Percentiles rank a stretch among this genome's conserved stretches.
phyloP scores from a whole-genome alignment of 2,329 filamentous ascomycete genomes.

The Cytospora mali region DNA sequence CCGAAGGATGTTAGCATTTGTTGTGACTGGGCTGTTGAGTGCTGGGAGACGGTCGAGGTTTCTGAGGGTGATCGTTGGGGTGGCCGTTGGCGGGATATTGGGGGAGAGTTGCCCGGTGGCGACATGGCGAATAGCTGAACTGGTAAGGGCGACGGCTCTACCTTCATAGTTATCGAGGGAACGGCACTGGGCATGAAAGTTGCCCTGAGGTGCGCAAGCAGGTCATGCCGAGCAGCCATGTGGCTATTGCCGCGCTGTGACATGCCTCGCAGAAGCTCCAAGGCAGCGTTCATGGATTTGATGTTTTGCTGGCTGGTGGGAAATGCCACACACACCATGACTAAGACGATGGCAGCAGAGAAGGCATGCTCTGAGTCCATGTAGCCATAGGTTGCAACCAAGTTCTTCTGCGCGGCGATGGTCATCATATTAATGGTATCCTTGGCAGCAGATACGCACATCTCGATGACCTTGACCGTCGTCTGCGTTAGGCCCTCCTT shows the following conservation, averaged over 20 bases:
- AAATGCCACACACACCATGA: slow-evolving; percentile 58
- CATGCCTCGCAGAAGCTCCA: slow-evolving; percentile 53
- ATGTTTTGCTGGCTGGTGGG: slow-evolving; percentile 46
- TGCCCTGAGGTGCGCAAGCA: slow-evolving; percentile 37
- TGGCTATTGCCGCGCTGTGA: slow-evolving; percentile 56
- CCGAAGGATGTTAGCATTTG: too few relatives aligned
- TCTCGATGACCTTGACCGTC: slow-evolving; percentile 54
- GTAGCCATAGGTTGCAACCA: slow-evolving; percentile 59
- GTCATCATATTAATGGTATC: slow-evolving; percentile 53
- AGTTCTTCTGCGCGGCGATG: slow-evolving; percentile 50
- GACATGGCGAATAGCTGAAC: slow-evolving; percentile 1
- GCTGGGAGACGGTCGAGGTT: not conserved
- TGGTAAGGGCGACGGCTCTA: not conserved
- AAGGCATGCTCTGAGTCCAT: slow-evolving; percentile 61
- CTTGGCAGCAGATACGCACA: slow-evolving; percentile 52
- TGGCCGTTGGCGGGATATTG: too few relatives aligned
- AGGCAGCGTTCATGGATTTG: slow-evolving; percentile 47
- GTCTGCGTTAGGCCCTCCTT: slow-evolving; percentile 49
- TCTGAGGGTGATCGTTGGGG: not conserved
- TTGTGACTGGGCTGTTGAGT: not conserved
- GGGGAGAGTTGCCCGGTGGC: not conserved
- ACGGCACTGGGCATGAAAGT: slow-evolving; percentile 31
- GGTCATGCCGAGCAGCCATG: slow-evolving; percentile 42
- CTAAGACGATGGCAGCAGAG: slow-evolving; percentile 55
- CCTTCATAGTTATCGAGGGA: not conserved